Base-by-base conservation (phyloP, 2,329 filamentous ascomycete species). In the Fusarium tupiense region DNA sequence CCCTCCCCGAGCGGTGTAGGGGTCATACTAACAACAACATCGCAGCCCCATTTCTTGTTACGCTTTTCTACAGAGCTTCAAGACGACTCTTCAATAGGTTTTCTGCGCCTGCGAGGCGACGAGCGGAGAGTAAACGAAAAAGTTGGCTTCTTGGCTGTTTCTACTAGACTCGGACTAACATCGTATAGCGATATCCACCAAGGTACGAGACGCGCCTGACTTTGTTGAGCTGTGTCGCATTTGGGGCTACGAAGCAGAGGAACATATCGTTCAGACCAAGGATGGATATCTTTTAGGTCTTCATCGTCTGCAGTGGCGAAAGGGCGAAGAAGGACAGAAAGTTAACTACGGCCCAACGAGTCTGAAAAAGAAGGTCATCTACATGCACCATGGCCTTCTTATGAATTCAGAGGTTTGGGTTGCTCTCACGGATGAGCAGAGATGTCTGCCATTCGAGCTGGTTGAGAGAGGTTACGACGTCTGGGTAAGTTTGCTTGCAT, bases 371-470 rank as follows among this genome's bases (percentile, higher is more conserved):
- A 93, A 92, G 76, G 94, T 98, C 56, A 91, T 96, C 12, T 99
- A 98, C 82, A 86, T 99, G 73, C 96, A 99, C 80, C 96, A 99
- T 83, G 96, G 96, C 14, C 88, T 99, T 66, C 89, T 99, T 80
- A 99, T 99, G 96, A 98, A 98, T 83, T 98, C 95, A 77, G 96
- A 99, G 83, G 96, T 99, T 40, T 99, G 96, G 96, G 94, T 98
- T 14, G 97, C 94, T 80, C 85, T 96, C 80, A 97, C 96, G 1
- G 94, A 98, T 75, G 91, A 92, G 76, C 89, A 97, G 82, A 90
- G 95, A 76, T 96, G 93, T 76, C 86, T 99, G 44, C 94, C 96
- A 0, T 98, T 99, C 81, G 89, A 93, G 75, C 86, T 99, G 49
- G 94, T 97, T 0, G 94, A 98, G 79, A 89, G 90, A 78, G 96